Conservation (phyloP, 352 stramenopile species). For the Phytophthora sansomeana region DNA sequence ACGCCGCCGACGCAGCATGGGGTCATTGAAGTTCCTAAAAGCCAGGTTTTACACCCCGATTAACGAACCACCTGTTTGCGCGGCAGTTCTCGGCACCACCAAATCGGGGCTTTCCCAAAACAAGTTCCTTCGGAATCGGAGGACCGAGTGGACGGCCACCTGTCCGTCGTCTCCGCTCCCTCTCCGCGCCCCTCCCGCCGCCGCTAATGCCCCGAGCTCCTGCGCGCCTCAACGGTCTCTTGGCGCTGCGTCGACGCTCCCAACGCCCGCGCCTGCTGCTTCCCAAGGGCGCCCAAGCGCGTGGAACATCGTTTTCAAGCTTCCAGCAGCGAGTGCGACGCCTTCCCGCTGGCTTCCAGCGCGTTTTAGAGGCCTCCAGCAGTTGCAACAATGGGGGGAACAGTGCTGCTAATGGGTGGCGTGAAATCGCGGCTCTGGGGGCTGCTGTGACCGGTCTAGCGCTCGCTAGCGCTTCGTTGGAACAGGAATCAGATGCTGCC, state of each 20-base stretch:
- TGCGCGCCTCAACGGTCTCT: conserved; percentile 21
- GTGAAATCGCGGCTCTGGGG: conserved; percentile 24
- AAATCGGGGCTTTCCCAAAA: neutral
- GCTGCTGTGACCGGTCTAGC: conserved; percentile 23
- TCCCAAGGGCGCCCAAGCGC: neutral
- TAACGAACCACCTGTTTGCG: conserved; percentile 11
- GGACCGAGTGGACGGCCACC: conserved; percentile 16
- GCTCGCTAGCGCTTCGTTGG: conserved; percentile 11
- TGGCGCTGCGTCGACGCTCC: conserved; percentile 31
- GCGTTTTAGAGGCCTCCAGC: neutral
- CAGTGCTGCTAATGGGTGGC: neutral
- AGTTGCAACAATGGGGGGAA: conserved; percentile 27
- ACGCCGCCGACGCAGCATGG: no score
- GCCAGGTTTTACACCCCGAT: neutral
- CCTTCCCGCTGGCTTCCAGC: conserved; percentile 11
- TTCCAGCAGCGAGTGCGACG: conserved; percentile 8
- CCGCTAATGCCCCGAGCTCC: conserved; percentile 30
- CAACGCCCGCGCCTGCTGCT: conserved; percentile 15
- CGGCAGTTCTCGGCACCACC: neutral
- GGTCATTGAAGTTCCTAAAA: neutral
- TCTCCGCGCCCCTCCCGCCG: neutral
- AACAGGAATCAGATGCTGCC: conserved; percentile 19
- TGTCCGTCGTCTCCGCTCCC: conserved; percentile 7
- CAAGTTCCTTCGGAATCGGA: conserved; percentile 13
- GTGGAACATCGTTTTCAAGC: neutral